phyloP scores from a whole-genome alignment of 495 filamentous ascomycete genomes.

The Aspergillus saccharolyticus region DNA sequence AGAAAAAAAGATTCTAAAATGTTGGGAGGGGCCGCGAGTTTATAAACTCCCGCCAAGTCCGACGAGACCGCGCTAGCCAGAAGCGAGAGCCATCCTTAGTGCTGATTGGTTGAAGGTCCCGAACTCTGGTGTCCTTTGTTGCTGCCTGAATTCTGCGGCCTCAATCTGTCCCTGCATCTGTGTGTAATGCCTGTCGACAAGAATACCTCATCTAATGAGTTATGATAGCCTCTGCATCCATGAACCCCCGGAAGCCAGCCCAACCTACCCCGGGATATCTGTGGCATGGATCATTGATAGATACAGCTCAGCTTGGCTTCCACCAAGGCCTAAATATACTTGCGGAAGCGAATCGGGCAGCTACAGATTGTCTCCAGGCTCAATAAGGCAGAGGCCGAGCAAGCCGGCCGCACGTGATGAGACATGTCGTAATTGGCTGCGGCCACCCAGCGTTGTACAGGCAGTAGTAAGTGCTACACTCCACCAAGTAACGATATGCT shows the following conservation, averaged over 20 bases:
- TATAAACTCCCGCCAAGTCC: conserved; percentile 22
- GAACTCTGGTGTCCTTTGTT: no score
- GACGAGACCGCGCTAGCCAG: conserved; percentile 22
- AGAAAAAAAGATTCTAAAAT: conserved; percentile 31
- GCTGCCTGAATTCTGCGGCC: background rate
- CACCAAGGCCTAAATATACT: background rate
- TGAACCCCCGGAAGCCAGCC: no score
- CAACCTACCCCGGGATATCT: no score
- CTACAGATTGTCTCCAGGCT: background rate
- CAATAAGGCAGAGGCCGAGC: no score
- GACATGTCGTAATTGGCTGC: conserved; percentile 13
- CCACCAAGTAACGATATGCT: no score
- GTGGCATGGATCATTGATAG: no score
- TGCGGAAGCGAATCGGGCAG: background rate
- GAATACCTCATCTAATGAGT: no score
- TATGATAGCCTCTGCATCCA: no score
- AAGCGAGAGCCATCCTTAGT: conserved; percentile 20
- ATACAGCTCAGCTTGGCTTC: background rate
- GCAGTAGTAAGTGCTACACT: background rate
- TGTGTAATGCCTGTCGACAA: no score
- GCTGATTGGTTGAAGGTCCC: background rate
- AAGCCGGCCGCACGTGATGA: conserved; percentile 7
- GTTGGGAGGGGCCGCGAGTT: background rate
- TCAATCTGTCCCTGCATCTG: background rate
- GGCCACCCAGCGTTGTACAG: background rate